Conservation (phyloP, 2,329 filamentous ascomycete genomes). For the Calonectria montana region DNA sequence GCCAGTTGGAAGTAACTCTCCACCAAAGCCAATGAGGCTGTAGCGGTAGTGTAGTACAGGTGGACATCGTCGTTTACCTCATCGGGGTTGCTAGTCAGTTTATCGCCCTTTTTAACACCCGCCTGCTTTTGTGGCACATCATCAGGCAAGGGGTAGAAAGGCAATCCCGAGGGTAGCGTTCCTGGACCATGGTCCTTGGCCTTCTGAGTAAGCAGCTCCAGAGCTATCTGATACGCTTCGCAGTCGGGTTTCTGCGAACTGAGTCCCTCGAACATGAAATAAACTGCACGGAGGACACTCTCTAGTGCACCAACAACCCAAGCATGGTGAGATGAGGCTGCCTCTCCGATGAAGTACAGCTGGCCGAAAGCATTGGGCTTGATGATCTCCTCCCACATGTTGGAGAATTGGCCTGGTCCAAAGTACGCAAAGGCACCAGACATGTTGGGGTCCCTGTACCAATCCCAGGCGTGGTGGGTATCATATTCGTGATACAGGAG, state of each 20-base stretch:
- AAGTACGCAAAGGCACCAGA: constrained; percentile 39
- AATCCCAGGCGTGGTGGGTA: constrained; percentile 33
- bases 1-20: constrained; percentile 21
- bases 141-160: constrained; percentile 21
- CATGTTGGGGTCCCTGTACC: constrained; percentile 37
- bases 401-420: constrained; percentile 31
- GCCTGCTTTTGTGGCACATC: constrained; percentile 14
- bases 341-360: constrained; percentile 35
- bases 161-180: background rate
- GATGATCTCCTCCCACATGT: constrained; percentile 38
- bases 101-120: background rate
- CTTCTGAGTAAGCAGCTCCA: background rate
- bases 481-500: constrained; percentile 20
- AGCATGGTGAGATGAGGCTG: constrained; percentile 32
- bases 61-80: background rate
- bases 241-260: background rate
- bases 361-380: constrained; percentile 38
- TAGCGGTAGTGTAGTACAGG: constrained; percentile 3
- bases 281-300: constrained; percentile 32
- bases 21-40: constrained; percentile 3
- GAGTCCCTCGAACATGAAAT: constrained; percentile 23
- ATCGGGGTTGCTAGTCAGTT: background rate
- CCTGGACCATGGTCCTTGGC: background rate
- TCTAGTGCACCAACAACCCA: constrained; percentile 37
- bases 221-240: background rate